These are phyloP conservation scores for Cystofilobasidium bisporidii DNA, from an alignment of 768 basidiomycete genomes.

Conservation along the genomic window DNA sequence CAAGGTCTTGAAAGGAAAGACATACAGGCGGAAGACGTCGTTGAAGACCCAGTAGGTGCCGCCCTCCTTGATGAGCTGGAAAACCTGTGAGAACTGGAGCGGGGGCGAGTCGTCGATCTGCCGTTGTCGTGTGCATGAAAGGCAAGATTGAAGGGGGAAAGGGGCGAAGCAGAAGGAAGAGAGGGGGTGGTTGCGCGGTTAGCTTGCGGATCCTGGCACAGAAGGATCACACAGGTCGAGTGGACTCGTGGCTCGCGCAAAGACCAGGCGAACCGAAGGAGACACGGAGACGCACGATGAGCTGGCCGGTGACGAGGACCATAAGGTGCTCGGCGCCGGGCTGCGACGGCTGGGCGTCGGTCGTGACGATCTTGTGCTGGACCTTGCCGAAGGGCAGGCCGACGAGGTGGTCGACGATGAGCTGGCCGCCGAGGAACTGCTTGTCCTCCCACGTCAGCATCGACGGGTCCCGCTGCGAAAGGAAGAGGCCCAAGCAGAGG, in stretches of 20 bases:
- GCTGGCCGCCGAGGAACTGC: slow-evolving; percentile 24
- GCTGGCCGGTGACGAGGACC: slow-evolving; percentile 79
- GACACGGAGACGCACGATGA: slow-evolving; percentile 49
- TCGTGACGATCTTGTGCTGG: slow-evolving; percentile 66
- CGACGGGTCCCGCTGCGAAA: slow-evolving; percentile 14
- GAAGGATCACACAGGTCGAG: not conserved
- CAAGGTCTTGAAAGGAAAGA: not conserved
- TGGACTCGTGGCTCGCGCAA: not conserved
- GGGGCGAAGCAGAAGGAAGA: slow-evolving; percentile 22
- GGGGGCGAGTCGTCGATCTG: slow-evolving; percentile 72
- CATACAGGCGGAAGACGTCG: slow-evolving; percentile 34
- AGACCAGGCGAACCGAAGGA: not conserved
- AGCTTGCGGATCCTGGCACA: too few species aligned
- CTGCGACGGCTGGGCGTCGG: slow-evolving; percentile 84
- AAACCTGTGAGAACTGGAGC: slow-evolving; percentile 84
- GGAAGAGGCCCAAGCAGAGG: not conserved
- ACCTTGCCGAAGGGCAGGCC: slow-evolving; percentile 71
- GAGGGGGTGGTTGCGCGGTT: not conserved
- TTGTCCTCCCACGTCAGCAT: slow-evolving; percentile 30
- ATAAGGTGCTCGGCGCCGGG: slow-evolving; percentile 44
- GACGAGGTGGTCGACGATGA: slow-evolving; percentile 27
- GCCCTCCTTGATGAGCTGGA: slow-evolving; percentile 76
- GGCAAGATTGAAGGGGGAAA: too few species aligned
- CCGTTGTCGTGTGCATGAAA: too few species aligned
- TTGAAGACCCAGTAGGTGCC: slow-evolving; percentile 65